Evolutionary conservation across 495 filamentous ascomycete species (phyloP), one percentile per base, ranked within the genome.

Genomic region (Rusavskia elegans): DNA sequence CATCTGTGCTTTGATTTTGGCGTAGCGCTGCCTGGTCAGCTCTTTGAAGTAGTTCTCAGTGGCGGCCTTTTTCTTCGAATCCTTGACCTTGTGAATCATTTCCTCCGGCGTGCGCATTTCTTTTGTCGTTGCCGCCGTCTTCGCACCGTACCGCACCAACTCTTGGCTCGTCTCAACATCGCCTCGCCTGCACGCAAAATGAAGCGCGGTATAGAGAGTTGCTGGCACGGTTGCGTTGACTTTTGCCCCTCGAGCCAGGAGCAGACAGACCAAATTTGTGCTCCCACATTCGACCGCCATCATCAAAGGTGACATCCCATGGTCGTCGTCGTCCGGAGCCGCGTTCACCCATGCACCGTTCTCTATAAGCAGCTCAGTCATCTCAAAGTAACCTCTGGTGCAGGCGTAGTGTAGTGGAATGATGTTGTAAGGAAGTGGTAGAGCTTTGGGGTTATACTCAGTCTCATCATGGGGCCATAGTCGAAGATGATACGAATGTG

Each of bases 241-340:
- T 30, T 58, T 58, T 14, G 56, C 56, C 14, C 56, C 56, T 5
- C 56, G 44, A 10, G 32, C 27, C 7, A 56, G 39, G 11, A 58
- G 42, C 2, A 58, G 45, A 41, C 38, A 45, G 20, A 49, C 56
- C 17, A 53, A 8, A 37, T 58, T 55, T 16, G 56, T 58, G 21
- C 48, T 50, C 4, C 55, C 56, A 32, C 41, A 42, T 49, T 58
- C 56, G 1, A 46, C 53, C 3, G 56, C 56, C 53, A 58, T 55
- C 56, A 58, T 58, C 20, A 58, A 45, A 2, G 53, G 45, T 44
- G 56, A 56, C 17, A 48, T 41, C 2, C 56, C 56, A 29, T 46
- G 44, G 20, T 46, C 14, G 9, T 46, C 44, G 19, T 58, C 56
- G 13, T 38, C 45, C 7, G 56, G 46, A 36, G 56, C 41, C 25